phyloP scores from a whole-genome alignment of 768 basidiomycete genomes.

The Mycena leptocephala region DNA sequence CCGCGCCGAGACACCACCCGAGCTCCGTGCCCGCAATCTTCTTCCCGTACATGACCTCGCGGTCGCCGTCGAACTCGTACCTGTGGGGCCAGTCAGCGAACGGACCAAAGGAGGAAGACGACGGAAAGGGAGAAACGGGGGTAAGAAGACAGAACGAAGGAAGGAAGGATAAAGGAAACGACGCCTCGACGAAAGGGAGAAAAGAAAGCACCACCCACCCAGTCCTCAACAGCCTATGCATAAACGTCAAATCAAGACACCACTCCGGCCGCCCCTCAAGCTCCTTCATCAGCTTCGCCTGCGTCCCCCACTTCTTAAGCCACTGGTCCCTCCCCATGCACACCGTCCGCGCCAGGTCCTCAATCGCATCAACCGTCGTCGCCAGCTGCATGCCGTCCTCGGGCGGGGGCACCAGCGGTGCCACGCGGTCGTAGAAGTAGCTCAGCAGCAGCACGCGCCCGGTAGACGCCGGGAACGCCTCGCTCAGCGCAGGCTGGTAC shows the following conservation, averaged over 20 bases:
- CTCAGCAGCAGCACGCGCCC: conserved; percentile 94
- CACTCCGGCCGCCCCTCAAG: conserved; percentile 91
- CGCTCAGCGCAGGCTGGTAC: conserved; percentile 94
- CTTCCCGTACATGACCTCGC: conserved; percentile 88
- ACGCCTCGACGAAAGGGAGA: not conserved
- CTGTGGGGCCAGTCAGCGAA: not conserved
- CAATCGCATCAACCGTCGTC: conserved; percentile 32
- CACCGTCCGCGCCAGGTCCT: conserved; percentile 76
- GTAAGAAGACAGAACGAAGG: too few species aligned
- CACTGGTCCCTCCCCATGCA: conserved; percentile 81
- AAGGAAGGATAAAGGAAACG: too few species aligned
- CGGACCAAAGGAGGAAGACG: too few species aligned
- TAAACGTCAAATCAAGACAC: conserved; percentile 96
- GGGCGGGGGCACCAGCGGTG: conserved; percentile 73
- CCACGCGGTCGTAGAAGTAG: conserved; percentile 97
- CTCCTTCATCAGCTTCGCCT: conserved; percentile 66
- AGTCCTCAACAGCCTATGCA: conserved; percentile 88
- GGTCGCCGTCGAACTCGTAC: conserved; percentile 86
- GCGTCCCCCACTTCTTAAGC: conserved; percentile 63
- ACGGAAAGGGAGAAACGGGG: too few species aligned
- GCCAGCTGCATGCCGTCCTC: not conserved
- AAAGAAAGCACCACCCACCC: conserved; percentile 47
- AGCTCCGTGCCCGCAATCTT: conserved; percentile 91
- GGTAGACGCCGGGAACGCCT: conserved; percentile 80
- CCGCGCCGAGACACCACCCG: conserved; percentile 94